A percentile compares a stretch with the other conserved stretches of the same genome.
Conservation (phyloP, 306 rosid genomes). For the Canavalia gladiata region DNA sequence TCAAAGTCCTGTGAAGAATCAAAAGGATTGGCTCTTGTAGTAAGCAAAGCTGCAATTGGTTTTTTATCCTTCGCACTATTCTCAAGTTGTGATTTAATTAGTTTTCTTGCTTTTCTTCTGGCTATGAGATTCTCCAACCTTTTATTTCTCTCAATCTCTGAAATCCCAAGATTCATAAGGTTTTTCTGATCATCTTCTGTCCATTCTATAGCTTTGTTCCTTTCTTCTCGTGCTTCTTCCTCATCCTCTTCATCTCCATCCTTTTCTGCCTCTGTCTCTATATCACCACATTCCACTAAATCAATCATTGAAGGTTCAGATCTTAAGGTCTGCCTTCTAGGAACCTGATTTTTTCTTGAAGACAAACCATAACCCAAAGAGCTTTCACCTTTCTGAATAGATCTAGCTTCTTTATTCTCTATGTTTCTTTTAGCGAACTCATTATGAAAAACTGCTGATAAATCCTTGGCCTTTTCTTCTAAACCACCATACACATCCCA, state of each 20-base stretch:
- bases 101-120: conserved; percentile 70
- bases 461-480: conserved; percentile 43
- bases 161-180: conserved; percentile 76
- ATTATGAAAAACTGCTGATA: conserved; percentile 33
- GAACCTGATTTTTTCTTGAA: conserved; percentile 14
- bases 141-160: conserved; percentile 85
- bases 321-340: conserved; percentile 36
- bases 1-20: conserved; percentile 38
- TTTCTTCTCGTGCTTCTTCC: conserved; percentile 54
- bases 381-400: conserved; percentile 46
- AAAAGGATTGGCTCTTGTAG: conserved; percentile 39
- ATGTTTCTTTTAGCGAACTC: conserved; percentile 28
- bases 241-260: conserved; percentile 59
- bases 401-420: conserved; percentile 12
- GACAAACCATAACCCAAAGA: conserved; percentile 42
- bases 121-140: conserved; percentile 83
- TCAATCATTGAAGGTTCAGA: conserved; percentile 54
- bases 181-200: conserved; percentile 84
- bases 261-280: conserved; percentile 39
- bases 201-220: conserved; percentile 80
- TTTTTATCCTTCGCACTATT: conserved; percentile 47
- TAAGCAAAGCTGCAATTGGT: conserved; percentile 56
- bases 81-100: conserved; percentile 53
- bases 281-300: conserved; percentile 2
- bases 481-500: conserved; percentile 53